These are phyloP conservation scores for Pleurotus ostreatus DNA, from an alignment of 768 basidiomycete genomes.

Conservation along the genomic window DNA sequence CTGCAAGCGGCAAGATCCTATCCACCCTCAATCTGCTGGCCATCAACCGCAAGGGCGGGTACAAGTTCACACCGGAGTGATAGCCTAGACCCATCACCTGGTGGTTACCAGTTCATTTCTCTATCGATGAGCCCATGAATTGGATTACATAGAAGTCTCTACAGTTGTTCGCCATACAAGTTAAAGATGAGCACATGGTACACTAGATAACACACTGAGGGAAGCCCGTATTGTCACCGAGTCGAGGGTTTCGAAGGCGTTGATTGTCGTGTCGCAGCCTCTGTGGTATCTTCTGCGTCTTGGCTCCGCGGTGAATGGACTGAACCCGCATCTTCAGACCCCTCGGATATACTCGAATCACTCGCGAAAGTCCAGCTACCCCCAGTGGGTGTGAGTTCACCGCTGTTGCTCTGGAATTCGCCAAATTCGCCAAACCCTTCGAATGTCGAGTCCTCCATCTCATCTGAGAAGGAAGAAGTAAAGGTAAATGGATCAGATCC, in stretches of 20 bases:
- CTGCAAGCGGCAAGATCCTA: conserved; percentile 47
- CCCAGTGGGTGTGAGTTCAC: conserved; percentile 54
- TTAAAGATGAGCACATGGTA: background rate
- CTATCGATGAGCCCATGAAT: background rate
- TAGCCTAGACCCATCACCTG: background rate
- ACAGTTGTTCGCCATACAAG: background rate
- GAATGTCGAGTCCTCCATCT: conserved; percentile 62
- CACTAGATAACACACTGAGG: background rate
- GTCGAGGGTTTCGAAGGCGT: background rate
- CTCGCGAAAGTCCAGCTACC: conserved; percentile 72
- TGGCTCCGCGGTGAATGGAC: background rate
- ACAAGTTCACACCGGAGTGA: conserved; percentile 26
- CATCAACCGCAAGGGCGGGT: conserved; percentile 64
- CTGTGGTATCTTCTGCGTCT: background rate
- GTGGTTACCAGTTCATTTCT: no score
- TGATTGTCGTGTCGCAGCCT: conserved; percentile 1
- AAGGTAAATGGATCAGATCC: conserved; percentile 57
- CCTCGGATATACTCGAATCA: conserved; percentile 26
- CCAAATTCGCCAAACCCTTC: conserved; percentile 80
- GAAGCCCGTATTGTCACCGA: background rate
- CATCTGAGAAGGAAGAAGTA: conserved; percentile 56
- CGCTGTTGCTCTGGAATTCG: conserved; percentile 59
- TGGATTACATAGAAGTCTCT: background rate
- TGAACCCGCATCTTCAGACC: conserved; percentile 18
- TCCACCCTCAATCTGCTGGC: conserved; percentile 63